Evolutionary conservation across 2,329 filamentous ascomycete species (phyloP), one percentile per base, ranked within the genome.

Genomic region (Dactylellina parvicollis): DNA sequence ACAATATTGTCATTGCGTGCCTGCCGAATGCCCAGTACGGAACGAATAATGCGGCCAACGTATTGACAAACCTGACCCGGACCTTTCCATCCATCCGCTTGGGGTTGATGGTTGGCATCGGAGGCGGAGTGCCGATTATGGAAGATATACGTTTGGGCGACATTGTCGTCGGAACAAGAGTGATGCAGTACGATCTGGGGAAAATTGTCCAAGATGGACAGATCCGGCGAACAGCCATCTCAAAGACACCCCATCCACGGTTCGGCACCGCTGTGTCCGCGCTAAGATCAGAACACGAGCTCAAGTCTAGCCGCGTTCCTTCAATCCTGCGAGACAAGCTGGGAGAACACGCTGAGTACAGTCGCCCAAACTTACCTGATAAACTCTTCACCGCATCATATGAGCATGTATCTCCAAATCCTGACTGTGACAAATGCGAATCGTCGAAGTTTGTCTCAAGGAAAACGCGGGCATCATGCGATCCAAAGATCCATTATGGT

Each of bases 1-100:
- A 82, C 70, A 80, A 81, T 40, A 75, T 81, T 20, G 79, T 79
- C 9, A 78, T 81, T 38, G 78, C 77, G 10, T 79, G 78, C 52
- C 57, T 81, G 2, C 79, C 78, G 7, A 76, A 75, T 22, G 78
- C 80, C 18, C 72, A 74, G 18, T 79, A 79, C 40, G 82, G 81
- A 10, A 81, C 67, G 8, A 79, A 62, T 46, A 62, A 79, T 2
- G 79, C 81, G 0, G 80, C 81, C 8, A 75, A 75, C 1, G 79
- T 80, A 1, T 79, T 79, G 1, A 78, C 69, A 22, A 72, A 78
- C 16, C 80, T 82, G 77, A 59, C 64, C 12, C 55, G 74, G 4
- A 78, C 77, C 3, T 83, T 82, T 67, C 75, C 76, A 10, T 73
- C 40, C 14, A 32, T 52, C 20, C 74, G 76, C 44, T 66, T 71